Conservation (phyloP, 2,329 filamentous ascomycete genomes). For the Hypoxylon sp. region DNA sequence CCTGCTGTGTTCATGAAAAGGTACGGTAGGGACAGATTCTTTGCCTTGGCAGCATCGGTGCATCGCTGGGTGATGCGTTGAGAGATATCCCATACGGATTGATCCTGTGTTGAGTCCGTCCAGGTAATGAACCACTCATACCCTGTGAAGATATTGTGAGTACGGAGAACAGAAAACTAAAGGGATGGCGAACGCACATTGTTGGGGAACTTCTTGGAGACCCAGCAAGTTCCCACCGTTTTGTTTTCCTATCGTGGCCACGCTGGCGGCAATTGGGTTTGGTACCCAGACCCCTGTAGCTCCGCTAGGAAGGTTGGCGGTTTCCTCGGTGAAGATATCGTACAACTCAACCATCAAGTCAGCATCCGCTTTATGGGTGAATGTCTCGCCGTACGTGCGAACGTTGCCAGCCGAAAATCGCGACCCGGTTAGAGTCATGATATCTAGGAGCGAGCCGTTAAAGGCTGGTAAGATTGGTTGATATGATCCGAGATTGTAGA, state of each 20-base stretch:
- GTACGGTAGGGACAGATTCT: conserved; percentile 36
- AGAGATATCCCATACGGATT: conserved; percentile 35
- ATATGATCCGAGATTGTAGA: conserved; percentile 40
- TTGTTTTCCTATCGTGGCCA: conserved; percentile 42
- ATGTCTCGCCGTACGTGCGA: conserved; percentile 45
- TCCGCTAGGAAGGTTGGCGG: conserved; percentile 34
- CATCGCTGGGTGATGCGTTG: conserved; percentile 39
- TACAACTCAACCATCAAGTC: conserved; percentile 43
- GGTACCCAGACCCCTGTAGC: conserved; percentile 45
- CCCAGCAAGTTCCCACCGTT: conserved; percentile 44
- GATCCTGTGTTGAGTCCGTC: conserved; percentile 38
- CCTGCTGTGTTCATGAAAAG: conserved; percentile 46
- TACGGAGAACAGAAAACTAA: background rate
- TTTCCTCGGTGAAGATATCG: conserved; percentile 42
- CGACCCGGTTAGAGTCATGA: conserved; percentile 37
- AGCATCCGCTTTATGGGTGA: conserved; percentile 37
- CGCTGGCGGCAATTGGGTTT: conserved; percentile 42
- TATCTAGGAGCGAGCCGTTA: conserved; percentile 41
- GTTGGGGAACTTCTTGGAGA: conserved; percentile 39
- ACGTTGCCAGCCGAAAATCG: conserved; percentile 37
- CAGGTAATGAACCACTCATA: conserved; percentile 47
- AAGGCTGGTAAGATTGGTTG: conserved; percentile 28
- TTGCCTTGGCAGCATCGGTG: conserved; percentile 30
- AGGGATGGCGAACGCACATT: conserved; percentile 35
- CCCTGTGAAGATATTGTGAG: conserved; percentile 32